phyloP scores from a whole-genome alignment of 176 grass and related monocot species.

The Musa acuminata region DNA sequence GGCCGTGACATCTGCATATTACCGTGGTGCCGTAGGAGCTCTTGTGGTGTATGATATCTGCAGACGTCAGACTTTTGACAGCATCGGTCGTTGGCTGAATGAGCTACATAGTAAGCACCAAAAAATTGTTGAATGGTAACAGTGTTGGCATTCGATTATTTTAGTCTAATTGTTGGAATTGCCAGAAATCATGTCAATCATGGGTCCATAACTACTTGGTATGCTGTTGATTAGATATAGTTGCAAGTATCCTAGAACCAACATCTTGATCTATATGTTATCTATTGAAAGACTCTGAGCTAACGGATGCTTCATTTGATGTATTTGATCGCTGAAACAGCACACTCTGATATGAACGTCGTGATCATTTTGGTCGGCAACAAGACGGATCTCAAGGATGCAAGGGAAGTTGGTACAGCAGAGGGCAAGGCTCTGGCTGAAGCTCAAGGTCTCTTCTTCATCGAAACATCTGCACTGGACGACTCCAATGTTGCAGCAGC shows the following conservation, averaged over 20 bases:
- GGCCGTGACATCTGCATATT: conserved; percentile 12
- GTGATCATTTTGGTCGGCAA: conserved; percentile 12
- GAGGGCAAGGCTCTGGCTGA: conserved; percentile 1
- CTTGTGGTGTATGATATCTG: conserved; percentile 11
- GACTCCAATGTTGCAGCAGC: not conserved
- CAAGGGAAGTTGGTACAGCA: not conserved
- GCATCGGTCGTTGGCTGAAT: conserved; percentile 1
- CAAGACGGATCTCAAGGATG: conserved; percentile 9
- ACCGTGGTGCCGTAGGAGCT: conserved; percentile 5
- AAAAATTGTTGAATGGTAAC: not conserved
- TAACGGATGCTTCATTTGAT: not conserved
- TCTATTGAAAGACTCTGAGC: no score
- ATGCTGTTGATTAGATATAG: no score
- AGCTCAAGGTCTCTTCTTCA: conserved; percentile 1
- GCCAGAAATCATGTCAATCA: no score
- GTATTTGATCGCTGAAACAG: not conserved
- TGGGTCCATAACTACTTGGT: no score
- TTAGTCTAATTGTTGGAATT: no score
- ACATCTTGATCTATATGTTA: no score
- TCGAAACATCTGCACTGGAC: conserved; percentile 3
- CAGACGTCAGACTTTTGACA: conserved; percentile 7
- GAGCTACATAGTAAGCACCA: conserved; percentile 11
- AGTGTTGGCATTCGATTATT: not conserved
- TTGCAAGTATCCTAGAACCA: no score
- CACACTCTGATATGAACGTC: conserved; percentile 10